A percentile compares a stretch with the other conserved stretches of the same genome.
These are phyloP conservation scores for Iris macrosiphon DNA, from an alignment of 106 monocot species.

Conservation along the genomic window DNA sequence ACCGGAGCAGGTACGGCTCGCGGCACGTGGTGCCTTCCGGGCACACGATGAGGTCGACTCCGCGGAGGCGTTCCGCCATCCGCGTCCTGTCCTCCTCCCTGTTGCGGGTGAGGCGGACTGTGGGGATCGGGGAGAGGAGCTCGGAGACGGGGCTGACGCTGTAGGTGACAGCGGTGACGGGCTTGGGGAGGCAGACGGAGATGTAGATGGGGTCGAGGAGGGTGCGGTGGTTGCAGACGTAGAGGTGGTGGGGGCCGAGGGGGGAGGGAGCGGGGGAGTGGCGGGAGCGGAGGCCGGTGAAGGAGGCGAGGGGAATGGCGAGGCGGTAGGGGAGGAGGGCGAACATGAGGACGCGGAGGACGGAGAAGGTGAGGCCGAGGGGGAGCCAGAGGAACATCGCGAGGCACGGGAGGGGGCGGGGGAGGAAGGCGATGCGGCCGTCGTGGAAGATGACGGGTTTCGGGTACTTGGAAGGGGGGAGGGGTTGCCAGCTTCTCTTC, in stretches of 20 bases:
- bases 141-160: conserved; percentile 1
- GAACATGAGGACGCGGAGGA: conserved; percentile 21
- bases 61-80: conserved; percentile 21
- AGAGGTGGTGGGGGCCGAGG: conserved; percentile 9
- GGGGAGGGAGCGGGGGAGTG: conserved; percentile 2
- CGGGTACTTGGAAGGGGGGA: conserved; percentile 58
- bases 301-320: conserved; percentile 1
- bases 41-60: conserved; percentile 44
- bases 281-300: conserved; percentile 24
- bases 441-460: conserved; percentile 86
- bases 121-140: background rate
- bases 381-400: conserved; percentile 59
- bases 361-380: conserved; percentile 28
- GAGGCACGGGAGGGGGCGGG: conserved; percentile 33
- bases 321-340: conserved; percentile 38
- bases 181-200: background rate
- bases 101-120: background rate
- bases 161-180: conserved; percentile 5
- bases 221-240: conserved; percentile 8
- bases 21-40: conserved; percentile 74
- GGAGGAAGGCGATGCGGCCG: conserved; percentile 67
- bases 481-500: conserved; percentile 6
- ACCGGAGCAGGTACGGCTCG: conserved; percentile 61
- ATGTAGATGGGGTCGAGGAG: background rate
- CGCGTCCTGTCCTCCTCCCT: conserved; percentile 16